Evolutionary conservation across 768 basidiomycete species (phyloP).

Genomic region (Piloderma croceum): DNA sequence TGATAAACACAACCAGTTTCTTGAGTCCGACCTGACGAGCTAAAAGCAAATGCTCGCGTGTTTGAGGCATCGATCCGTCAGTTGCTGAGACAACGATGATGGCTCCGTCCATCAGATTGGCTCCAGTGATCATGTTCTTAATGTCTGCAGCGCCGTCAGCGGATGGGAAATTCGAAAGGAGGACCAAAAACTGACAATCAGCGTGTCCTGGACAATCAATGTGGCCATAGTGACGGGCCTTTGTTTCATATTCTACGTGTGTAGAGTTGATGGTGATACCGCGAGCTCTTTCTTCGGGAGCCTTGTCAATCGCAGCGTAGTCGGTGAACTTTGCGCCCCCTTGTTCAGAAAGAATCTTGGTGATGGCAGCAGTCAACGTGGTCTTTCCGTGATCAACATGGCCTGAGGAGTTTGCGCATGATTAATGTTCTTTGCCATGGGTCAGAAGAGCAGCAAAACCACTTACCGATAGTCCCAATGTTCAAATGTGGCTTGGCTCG

Average conservation of each 20-base stretch:
- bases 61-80: constrained; percentile 99
- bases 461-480: constrained; percentile 84
- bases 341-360: constrained; percentile 77
- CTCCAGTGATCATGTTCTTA: constrained; percentile 99
- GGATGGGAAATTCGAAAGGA: not conserved
- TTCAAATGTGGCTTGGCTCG: constrained; percentile 90
- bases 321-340: constrained; percentile 86
- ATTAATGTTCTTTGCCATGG: no score
- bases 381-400: constrained; percentile 99
- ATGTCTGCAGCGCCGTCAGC: constrained; percentile 51
- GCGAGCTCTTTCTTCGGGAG: constrained; percentile 98
- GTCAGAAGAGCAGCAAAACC: not conserved
- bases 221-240: constrained; percentile 87
- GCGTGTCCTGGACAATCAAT: constrained; percentile 98
- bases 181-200: constrained; percentile 73
- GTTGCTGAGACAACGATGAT: constrained; percentile 97
- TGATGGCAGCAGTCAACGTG: constrained; percentile 92
- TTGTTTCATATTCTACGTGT: constrained; percentile 97
- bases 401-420: no score
- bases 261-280: constrained; percentile 99
- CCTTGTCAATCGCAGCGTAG: constrained; percentile 97
- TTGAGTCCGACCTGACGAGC: constrained; percentile 98
- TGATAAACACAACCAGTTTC: constrained; percentile 97
- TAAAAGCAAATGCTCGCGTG: constrained; percentile 94
- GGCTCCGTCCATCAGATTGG: constrained; percentile 95